Base-by-base conservation (phyloP, 1,139 yeast species). In the Yarrowia galli region DNA sequence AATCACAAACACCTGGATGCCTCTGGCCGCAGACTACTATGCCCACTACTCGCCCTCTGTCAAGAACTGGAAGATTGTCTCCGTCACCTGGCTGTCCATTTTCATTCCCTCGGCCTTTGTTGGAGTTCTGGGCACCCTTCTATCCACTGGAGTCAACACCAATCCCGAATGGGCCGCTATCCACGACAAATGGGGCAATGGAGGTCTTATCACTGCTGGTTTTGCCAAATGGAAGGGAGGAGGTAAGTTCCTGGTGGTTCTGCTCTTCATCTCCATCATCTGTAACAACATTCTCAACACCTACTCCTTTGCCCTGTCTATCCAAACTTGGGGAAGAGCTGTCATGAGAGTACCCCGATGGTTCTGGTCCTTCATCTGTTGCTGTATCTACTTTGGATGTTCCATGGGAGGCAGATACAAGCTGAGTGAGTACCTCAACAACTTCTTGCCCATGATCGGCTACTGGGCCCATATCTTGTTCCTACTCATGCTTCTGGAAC, bases 391-490 rank as follows among this genome's bases (percentile, higher is more conserved):
- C 73, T 81, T 91, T 72, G 87, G 89, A 1, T 72, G 78, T 40
- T 74, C 80, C 15, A 73, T 77, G 69, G 95, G 87, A 15, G 98
- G 98, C 13, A 84, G 91, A 73, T 81, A 89, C 76, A 86, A 87
- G 73, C 89, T 92, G 75, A 83, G 92, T 60, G 83, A 87, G 4
- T 91, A 92, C 70, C 81, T 92, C 74, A 87, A 92, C n/a, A 92
- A 92, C 75, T 92, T 92, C 80, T 81, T 92, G 72, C 97, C 98
- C 12, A 92, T 92, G 97, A 86, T 92, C 70, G 97, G 97, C 0
- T 92, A 92, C 79, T 92, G 98, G 98, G 85, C 91, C 67, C 87
- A 95, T 67, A 91, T 92, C 80, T 92, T 92, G 77, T 86, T 89
- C 73, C 85, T 86, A 35, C 78, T 92, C 67, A 78, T 92, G 60